phyloP scores from a whole-genome alignment of 73 alveolate species.

The Uronychia setigera region DNA sequence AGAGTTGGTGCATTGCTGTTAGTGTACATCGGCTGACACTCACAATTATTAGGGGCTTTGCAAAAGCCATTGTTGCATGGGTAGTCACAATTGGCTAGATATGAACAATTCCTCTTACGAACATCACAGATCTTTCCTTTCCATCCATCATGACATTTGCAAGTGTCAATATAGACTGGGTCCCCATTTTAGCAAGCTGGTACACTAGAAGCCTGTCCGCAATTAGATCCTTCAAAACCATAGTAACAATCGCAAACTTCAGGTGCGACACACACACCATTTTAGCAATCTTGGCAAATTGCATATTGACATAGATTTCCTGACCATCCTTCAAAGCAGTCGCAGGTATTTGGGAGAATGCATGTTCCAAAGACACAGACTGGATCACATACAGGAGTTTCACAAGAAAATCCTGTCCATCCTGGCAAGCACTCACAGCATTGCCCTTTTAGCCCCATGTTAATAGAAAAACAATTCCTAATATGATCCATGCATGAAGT shows the following conservation, averaged over 20 bases:
- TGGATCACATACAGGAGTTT: constrained; percentile 84
- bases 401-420: constrained; percentile 89
- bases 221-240: constrained; percentile 80
- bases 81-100: constrained; percentile 38
- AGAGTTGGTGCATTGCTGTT: constrained; percentile 21
- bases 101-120: neutral
- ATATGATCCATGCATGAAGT: constrained; percentile 54
- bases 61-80: constrained; percentile 73
- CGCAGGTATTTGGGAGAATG: constrained; percentile 74
- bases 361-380: constrained; percentile 85
- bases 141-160: constrained; percentile 85
- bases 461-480: constrained; percentile 56
- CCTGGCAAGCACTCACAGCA: constrained; percentile 81
- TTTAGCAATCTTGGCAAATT: constrained; percentile 77
- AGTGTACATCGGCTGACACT: constrained; percentile 68
- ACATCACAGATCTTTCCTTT: constrained; percentile 88
- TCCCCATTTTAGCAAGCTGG: constrained; percentile 87
- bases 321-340: constrained; percentile 77
- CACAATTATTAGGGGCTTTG: constrained; percentile 59
- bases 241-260: constrained; percentile 89
- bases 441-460: constrained; percentile 54
- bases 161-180: constrained; percentile 49
- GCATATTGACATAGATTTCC: constrained; percentile 82
- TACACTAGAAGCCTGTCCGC: constrained; percentile 69
- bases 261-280: constrained; percentile 88